phyloP scores from a whole-genome alignment of 75 land plant genomes.

The Sequoia sempervirens region DNA sequence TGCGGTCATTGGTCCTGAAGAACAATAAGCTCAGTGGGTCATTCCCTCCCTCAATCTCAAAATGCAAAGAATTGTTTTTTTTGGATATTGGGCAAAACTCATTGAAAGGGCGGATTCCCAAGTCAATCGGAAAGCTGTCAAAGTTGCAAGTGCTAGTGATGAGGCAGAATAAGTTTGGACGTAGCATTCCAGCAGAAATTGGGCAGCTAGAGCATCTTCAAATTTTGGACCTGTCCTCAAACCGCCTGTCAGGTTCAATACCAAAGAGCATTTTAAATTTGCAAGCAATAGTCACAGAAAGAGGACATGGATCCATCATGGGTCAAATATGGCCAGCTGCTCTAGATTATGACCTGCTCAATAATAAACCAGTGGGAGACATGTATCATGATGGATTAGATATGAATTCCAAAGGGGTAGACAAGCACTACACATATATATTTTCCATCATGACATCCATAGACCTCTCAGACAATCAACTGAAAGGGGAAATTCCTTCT shows the following conservation, averaged over 20 bases:
- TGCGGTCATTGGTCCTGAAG: slow-evolving; percentile 11
- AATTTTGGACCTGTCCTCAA: slow-evolving; percentile 13
- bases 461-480: too few relatives aligned
- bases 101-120: slow-evolving; percentile 23
- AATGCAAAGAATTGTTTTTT: slow-evolving; percentile 4
- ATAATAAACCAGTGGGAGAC: too few relatives aligned
- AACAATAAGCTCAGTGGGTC: slow-evolving; percentile 21
- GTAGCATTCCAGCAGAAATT: slow-evolving; percentile 23
- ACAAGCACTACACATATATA: too few relatives aligned
- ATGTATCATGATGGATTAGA: too few relatives aligned
- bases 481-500: too few relatives aligned
- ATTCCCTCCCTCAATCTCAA: slow-evolving; percentile 17
- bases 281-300: neutral
- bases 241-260: neutral
- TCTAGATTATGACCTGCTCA: neutral
- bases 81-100: slow-evolving; percentile 11
- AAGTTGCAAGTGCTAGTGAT: slow-evolving; percentile 3
- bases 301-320: neutral
- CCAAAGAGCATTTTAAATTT: neutral
- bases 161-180: slow-evolving; percentile 15
- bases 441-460: too few relatives aligned
- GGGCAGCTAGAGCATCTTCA: slow-evolving; percentile 20
- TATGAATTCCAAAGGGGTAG: too few relatives aligned
- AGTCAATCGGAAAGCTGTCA: slow-evolving; percentile 11
- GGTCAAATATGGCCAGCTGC: neutral